These are phyloP conservation scores for Apiospora rasikravindrae DNA, from an alignment of 2,329 filamentous ascomycete species.

Conservation along the genomic window DNA sequence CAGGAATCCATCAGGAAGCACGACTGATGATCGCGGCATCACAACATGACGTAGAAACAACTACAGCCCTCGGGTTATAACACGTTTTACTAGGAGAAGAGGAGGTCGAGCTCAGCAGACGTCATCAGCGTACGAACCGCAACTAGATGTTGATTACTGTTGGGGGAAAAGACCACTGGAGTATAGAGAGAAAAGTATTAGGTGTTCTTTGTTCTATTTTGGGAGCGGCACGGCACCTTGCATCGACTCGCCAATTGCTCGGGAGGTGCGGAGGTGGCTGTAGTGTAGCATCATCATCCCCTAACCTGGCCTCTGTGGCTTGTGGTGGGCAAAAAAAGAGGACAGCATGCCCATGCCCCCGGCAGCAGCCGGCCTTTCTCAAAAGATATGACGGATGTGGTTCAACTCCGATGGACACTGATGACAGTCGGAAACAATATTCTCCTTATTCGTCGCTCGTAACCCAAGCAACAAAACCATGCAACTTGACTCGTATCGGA, in stretches of 20 bases:
- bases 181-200: background rate
- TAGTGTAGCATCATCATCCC: constrained; percentile 8
- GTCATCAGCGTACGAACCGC: background rate
- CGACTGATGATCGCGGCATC: background rate
- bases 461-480: background rate
- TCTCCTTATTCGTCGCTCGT: background rate
- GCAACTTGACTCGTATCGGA: background rate
- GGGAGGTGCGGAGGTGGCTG: constrained; percentile 14
- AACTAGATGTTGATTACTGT: background rate
- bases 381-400: background rate
- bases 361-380: background rate
- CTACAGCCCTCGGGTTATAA: background rate
- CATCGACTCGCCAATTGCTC: background rate
- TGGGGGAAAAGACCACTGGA: background rate
- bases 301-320: constrained; percentile 3
- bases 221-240: constrained; percentile 9
- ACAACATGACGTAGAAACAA: background rate
- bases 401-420: background rate
- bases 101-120: background rate
- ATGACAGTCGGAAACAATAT: no score
- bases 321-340: background rate
- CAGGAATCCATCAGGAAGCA: background rate
- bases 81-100: background rate
- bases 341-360: background rate
- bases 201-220: constrained; percentile 17